Percentiles rank a stretch among this genome's conserved stretches.
phyloP scores from a whole-genome alignment of 306 rosid genomes.

The Delonix regia region DNA sequence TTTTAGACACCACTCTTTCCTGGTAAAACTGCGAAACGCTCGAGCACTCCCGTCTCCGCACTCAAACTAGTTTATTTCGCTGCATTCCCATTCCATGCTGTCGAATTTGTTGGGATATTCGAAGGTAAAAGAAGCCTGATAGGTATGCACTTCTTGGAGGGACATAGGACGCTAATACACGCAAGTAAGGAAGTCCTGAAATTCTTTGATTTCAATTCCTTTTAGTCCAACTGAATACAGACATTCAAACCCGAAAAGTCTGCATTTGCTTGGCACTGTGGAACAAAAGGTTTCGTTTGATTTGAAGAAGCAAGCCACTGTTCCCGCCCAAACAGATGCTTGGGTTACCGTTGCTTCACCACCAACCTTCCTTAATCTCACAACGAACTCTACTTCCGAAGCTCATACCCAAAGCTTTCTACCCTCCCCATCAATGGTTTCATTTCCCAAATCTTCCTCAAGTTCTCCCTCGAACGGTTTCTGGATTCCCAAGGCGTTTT shows the following conservation, averaged over 20 bases:
- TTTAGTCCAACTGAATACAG: not conserved
- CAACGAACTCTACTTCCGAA: constrained; percentile 24
- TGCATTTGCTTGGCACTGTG: not conserved
- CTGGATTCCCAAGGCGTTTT: constrained; percentile 42
- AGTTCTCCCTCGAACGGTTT: constrained; percentile 33
- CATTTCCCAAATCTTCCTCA: constrained; percentile 26
- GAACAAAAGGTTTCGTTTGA: not conserved
- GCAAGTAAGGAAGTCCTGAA: not conserved
- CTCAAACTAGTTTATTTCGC: too few species aligned
- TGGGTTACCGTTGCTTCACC: constrained; percentile 42
- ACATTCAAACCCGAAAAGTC: not conserved
- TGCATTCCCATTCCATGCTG: too few species aligned
- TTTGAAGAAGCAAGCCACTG: not conserved
- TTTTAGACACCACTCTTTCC: too few species aligned
- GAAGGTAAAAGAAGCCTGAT: not conserved
- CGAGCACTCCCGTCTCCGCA: too few species aligned
- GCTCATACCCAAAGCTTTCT: constrained; percentile 38
- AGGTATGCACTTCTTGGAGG: not conserved
- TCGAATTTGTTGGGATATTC: not conserved
- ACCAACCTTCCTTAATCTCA: constrained; percentile 33
- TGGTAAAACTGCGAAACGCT: too few species aligned
- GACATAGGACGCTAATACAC: not conserved
- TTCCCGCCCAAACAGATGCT: constrained; percentile 82
- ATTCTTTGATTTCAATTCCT: not conserved
- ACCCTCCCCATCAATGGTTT: constrained; percentile 18